Evolutionary conservation across 345 rosid species (phyloP).

Genomic region (Camelina neglecta): DNA sequence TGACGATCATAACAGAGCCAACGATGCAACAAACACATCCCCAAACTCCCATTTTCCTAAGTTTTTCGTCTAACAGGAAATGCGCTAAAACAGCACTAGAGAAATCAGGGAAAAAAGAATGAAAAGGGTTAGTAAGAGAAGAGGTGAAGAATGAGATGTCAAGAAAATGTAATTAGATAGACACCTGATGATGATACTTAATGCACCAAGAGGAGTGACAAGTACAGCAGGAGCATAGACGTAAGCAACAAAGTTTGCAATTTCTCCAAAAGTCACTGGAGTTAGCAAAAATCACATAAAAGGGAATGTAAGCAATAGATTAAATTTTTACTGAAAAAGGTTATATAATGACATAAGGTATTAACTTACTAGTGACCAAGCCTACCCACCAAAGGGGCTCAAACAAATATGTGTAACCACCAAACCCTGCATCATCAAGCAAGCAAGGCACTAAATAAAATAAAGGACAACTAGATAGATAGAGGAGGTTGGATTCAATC

Average conservation of each 20-base stretch:
- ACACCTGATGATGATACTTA: conserved; percentile 89
- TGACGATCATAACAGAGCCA: conserved; percentile 85
- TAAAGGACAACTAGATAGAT: no score
- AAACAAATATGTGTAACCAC: conserved; percentile 85
- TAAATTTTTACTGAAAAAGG: background rate
- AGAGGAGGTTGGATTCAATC: no score
- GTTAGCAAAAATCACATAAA: background rate
- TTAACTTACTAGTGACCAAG: conserved; percentile 75
- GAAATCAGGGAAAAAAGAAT: no score
- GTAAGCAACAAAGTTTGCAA: conserved; percentile 91
- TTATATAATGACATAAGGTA: no score
- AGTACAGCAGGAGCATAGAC: conserved; percentile 93
- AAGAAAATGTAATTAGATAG: background rate
- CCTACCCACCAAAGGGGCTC: conserved; percentile 99
- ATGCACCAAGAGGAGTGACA: conserved; percentile 92
- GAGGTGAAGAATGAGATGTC: background rate
- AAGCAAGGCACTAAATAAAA: no score
- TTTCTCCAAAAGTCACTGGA: conserved; percentile 85
- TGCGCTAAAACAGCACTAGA: conserved; percentile 87
- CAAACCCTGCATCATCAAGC: conserved; percentile 59
- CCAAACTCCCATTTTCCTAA: conserved; percentile 75
- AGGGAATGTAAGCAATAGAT: background rate
- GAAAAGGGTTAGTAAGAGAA: conserved; percentile 4
- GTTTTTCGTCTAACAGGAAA: conserved; percentile 74
- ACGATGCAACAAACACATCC: conserved; percentile 90